Base-by-base conservation (phyloP, 306 rosid species). In the Dalbergia cultrata region DNA sequence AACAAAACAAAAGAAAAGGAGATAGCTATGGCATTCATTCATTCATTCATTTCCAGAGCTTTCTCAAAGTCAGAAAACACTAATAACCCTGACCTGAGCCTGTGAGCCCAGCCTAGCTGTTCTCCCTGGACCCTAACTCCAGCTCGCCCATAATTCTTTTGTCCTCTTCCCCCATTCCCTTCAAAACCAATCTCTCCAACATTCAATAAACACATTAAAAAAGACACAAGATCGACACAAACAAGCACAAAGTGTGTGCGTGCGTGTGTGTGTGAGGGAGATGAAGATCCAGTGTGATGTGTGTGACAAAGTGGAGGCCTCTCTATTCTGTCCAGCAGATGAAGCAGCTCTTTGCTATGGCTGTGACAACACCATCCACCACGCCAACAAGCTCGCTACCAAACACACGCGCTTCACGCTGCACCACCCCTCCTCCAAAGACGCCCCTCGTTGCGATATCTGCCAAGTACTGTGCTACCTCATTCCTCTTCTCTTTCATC, bases 221-320 rank as follows among this genome's bases (percentile, higher is more conserved):
- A 33, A 8, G 49, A 13, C 9, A 4, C 2, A 13, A 43, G 31
- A 26, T 26, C 31, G 13, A 39, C 33, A 33, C 45, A 59, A 43
- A 52, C 19, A 13, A 34, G 35, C 35, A 67, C 64, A 26, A 10
- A 62, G 41, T 37, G 41, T 6, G 41, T 37, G 41, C 5, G 8
- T 37, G 8, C 5, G 41, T 37, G 41, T 37, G 41, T 35, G 13
- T 9, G 52, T 4, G 5, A 65, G 5, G 57, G 47, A 71, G 53
- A 95, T 95, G 98, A 95, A 93, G 98, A 93, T 93, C 86, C 88
- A 79, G 67, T 95, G 99, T 70, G 98, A 88, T 79, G 89, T 88
- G 3, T 95, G 99, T 75, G 86, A 88, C 47, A 87, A 85, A 85
- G 82, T 57, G 0, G 85, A 88, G 69, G 98, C 99, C 26, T 70